Percentiles rank a stretch among this genome's conserved stretches.
Evolutionary conservation across 331 rosid genomes (phyloP).

Genomic region (Quercus tomentella): DNA sequence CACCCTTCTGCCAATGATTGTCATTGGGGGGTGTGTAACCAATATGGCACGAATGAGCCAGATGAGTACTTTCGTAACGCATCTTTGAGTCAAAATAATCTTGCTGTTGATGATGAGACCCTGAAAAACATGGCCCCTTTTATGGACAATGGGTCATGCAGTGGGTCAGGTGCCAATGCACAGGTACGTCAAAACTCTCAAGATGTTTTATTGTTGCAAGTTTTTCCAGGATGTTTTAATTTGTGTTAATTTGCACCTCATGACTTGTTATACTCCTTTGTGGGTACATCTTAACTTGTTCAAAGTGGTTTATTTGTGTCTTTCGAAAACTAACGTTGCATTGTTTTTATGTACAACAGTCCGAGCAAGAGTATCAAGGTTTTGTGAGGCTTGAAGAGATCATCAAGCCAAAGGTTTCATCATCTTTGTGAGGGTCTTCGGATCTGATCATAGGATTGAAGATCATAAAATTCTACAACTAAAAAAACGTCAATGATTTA

Average conservation of each 20-base stretch:
- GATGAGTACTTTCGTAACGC: constrained; percentile 29
- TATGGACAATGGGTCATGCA: not conserved
- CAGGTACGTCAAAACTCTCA: constrained; percentile 43
- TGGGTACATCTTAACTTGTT: not conserved
- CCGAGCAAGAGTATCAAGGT: too few species aligned
- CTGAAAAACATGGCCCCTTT: constrained; percentile 10
- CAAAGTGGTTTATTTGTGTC: not conserved
- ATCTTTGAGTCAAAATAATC: constrained; percentile 20
- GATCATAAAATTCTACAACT: too few species aligned
- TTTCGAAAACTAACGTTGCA: too few species aligned
- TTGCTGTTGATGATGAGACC: not conserved
- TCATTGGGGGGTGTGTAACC: too few species aligned
- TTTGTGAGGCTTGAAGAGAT: too few species aligned
- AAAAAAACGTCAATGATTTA: too few species aligned
- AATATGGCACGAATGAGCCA: too few species aligned
- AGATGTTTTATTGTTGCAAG: constrained; percentile 24
- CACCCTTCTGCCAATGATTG: constrained; percentile 50
- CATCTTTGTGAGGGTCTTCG: too few species aligned
- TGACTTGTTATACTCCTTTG: constrained; percentile 6
- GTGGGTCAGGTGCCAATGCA: constrained; percentile 18
- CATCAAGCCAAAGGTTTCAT: too few species aligned
- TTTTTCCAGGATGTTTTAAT: not conserved
- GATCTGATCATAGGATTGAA: too few species aligned
- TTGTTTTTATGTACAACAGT: too few species aligned
- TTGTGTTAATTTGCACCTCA: not conserved